Base-by-base conservation (phyloP, 2,329 filamentous ascomycete genomes). In the Cladophialophora chaetospira region DNA sequence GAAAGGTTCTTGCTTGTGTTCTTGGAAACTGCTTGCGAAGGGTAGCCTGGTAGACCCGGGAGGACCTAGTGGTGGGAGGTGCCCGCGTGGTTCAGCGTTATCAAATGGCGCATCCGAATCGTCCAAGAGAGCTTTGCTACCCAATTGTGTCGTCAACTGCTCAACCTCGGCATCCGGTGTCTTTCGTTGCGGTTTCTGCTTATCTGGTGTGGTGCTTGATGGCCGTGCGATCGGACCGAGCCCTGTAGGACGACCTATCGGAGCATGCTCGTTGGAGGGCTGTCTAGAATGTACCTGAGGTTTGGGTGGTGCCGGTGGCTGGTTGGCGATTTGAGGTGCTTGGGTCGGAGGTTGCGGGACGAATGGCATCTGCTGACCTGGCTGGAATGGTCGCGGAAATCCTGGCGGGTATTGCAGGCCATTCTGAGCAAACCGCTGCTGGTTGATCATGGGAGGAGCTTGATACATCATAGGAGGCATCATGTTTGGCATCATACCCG, bases 121-220 rank as follows among this genome's bases (percentile, higher is more conserved):
- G 61, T 86, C 85, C 38, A 97, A 78, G 10, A 99, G 78, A 10
- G 92, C 94, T 66, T 91, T 92, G 72, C 93, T 97, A 10, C 94
- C 94, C 23, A 99, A 80, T 66, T 94, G 91, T 59, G 87, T 83
- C 61, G 86, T 88, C 53, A 89, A 75, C 46, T 89, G 84, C 53
- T 93, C 90, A 17, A 91, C 77, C 54, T 87, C 85, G 25, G 77
- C 74, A 23, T 80, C 78, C 1, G 71, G 69, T 38, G 69, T 70
- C 57, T 70, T 68, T 17, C 77, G 73, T 26, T 74, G 70, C 15
- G 70, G 70, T 53, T 70, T 72, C 62, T 69, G 73, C 38, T 80
- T 80, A 53, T 76, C 77, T 26, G 82, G 81, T 60, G 80, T 79
- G 8, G 81, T 84, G 70, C 91, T 96, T 13, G 87, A 86, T 0